A percentile compares a stretch with the other conserved stretches of the same genome.
These are phyloP conservation scores for Termitomyces sp. DNA, from an alignment of 768 basidiomycete species.

Conservation along the genomic window DNA sequence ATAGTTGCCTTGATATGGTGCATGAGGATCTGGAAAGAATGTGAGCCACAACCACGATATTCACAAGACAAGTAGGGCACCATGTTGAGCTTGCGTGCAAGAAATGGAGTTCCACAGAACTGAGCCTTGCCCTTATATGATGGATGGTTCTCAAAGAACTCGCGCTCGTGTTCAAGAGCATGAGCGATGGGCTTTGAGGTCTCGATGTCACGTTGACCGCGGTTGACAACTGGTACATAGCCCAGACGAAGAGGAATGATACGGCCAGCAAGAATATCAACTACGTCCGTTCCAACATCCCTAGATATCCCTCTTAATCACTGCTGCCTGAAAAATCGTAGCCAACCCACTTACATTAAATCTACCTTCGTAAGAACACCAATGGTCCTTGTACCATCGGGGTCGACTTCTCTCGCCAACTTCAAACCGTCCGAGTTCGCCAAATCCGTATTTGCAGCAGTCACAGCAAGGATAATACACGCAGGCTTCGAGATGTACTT, in stretches of 20 bases:
- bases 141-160: conserved; percentile 92
- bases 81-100: conserved; percentile 92
- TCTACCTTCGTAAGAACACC: conserved; percentile 99
- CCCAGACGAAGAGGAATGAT: conserved; percentile 95
- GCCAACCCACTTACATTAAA: conserved; percentile 68
- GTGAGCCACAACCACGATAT: background rate
- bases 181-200: conserved; percentile 73
- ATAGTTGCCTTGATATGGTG: conserved; percentile 96
- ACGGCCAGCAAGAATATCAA: conserved; percentile 96
- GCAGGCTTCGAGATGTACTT: conserved; percentile 95
- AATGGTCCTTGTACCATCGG: conserved; percentile 93
- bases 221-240: conserved; percentile 98
- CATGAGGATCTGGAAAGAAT: conserved; percentile 79
- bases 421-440: conserved; percentile 98
- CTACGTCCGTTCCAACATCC: conserved; percentile 97
- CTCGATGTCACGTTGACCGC: conserved; percentile 97
- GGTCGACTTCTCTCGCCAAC: conserved; percentile 94
- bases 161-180: conserved; percentile 85
- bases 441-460: conserved; percentile 93
- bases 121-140: conserved; percentile 92
- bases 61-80: conserved; percentile 34
- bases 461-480: conserved; percentile 95
- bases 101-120: conserved; percentile 96
- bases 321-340: background rate
- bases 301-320: conserved; percentile 33